Evolutionary conservation across 2,329 filamentous ascomycete genomes (phyloP).

Genomic region (Calcarisporium arbuscula): DNA sequence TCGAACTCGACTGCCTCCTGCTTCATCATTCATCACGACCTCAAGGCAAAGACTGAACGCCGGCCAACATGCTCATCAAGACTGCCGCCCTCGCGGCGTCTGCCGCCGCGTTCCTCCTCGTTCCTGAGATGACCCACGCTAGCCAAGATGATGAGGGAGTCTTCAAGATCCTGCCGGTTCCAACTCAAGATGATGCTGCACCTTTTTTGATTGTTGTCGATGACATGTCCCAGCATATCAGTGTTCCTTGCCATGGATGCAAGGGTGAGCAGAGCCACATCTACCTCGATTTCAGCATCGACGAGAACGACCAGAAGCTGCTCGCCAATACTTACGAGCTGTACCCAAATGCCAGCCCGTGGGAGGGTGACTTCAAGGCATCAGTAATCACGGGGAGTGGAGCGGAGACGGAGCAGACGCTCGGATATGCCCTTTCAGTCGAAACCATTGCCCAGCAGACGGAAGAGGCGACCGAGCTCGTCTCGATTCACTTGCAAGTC

Average conservation of each 20-base stretch:
- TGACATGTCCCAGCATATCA: slow-evolving; percentile 32
- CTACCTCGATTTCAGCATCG: slow-evolving; percentile 48
- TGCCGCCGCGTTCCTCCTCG: slow-evolving; percentile 44
- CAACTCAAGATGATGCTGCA: slow-evolving; percentile 19
- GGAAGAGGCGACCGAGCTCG: slow-evolving; percentile 43
- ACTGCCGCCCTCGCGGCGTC: slow-evolving; percentile 23
- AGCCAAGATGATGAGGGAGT: slow-evolving; percentile 34
- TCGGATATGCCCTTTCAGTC: slow-evolving; percentile 44
- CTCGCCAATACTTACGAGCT: slow-evolving; percentile 55
- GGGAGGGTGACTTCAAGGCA: slow-evolving; percentile 37
- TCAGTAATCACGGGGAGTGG: slow-evolving; percentile 35
- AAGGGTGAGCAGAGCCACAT: slow-evolving; percentile 39
- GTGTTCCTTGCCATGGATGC: slow-evolving; percentile 50
- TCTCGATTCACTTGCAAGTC: slow-evolving; percentile 51
- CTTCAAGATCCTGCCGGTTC: slow-evolving; percentile 33
- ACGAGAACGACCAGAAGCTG: slow-evolving; percentile 41
- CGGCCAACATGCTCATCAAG: slow-evolving; percentile 27
- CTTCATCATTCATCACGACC: not conserved
- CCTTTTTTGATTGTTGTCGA: slow-evolving; percentile 29
- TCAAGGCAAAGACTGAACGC: too few species aligned
- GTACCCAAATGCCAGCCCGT: slow-evolving; percentile 47
- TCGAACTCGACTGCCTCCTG: not conserved
- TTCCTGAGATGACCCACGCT: slow-evolving; percentile 40
- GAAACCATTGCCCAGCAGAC: slow-evolving; percentile 39
- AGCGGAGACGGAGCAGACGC: slow-evolving; percentile 28